Percentiles rank a stretch among this genome's conserved stretches.
Evolutionary conservation across 2,329 filamentous ascomycete genomes (phyloP).

Genomic region (Verticillium nubilum): DNA sequence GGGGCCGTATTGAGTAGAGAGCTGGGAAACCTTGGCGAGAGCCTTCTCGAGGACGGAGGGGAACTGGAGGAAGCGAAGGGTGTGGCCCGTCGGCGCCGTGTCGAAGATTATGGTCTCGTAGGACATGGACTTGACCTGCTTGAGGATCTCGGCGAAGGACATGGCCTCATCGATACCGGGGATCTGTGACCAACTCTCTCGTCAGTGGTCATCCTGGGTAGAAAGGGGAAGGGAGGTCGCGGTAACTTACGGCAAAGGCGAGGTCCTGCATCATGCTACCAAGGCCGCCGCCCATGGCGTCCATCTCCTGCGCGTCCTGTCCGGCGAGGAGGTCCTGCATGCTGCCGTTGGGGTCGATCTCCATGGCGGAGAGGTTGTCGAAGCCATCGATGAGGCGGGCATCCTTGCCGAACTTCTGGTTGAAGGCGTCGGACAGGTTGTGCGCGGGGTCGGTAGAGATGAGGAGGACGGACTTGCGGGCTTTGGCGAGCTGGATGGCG

Average conservation of each 20-base stretch:
- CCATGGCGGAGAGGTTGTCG: conserved; percentile 93
- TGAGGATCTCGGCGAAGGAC: conserved; percentile 98
- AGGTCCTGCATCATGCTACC: conserved; percentile 98
- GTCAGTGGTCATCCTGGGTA: neutral
- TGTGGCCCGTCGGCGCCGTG: conserved; percentile 95
- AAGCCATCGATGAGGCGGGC: conserved; percentile 89
- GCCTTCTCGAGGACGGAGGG: conserved; percentile 97
- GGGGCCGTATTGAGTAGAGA: conserved; percentile 90
- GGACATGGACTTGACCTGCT: conserved; percentile 97
- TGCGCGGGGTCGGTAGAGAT: conserved; percentile 98
- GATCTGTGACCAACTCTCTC: conserved; percentile 54
- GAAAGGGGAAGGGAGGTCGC: neutral
- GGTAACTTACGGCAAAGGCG: conserved; percentile 73
- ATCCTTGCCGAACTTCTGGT: conserved; percentile 99
- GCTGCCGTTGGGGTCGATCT: conserved; percentile 96
- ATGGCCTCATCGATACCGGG: conserved; percentile 98
- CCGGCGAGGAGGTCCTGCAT: conserved; percentile 90
- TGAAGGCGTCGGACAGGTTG: conserved; percentile 96
- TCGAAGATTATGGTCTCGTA: conserved; percentile 99
- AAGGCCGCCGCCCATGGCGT: conserved; percentile 68
- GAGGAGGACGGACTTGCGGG: conserved; percentile 90
- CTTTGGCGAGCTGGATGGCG: conserved; percentile 93
- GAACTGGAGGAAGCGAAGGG: conserved; percentile 96
- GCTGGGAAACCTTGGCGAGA: conserved; percentile 91
- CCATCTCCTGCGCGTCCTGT: conserved; percentile 55